Base-by-base conservation (phyloP, 164 flowering plant species). In the Chloranthus sessilifolius region DNA sequence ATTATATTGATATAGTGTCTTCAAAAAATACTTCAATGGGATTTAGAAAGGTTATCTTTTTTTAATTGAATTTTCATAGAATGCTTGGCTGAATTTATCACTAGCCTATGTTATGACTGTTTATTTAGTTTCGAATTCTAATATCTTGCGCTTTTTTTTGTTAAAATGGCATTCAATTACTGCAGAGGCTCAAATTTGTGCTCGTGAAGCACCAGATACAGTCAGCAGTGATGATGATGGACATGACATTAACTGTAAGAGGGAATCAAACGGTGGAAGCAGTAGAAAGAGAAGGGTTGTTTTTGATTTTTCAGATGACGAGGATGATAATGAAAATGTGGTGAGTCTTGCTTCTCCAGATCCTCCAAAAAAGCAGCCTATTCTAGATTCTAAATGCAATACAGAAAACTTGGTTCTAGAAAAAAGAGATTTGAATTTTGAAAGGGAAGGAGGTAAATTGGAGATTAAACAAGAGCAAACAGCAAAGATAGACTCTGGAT, bases 271-370 rank as follows among this genome's bases (percentile, higher is more conserved):
- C 58, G 81, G 79, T 43, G 75, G 76, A 63, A 67, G 73, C 46
- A 69, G 54, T 47, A 73, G 88, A 63, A 94, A 88, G 69, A 86
- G 97, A 69, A 81, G 71, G 69, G 88, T 86, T 31, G 74, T 88
- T 39, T 60, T 88, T 58, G 83, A 88, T 72, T 70, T 55, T 43
- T 92, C 99, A n/a, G 98, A 91, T 66, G 99, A 88, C 30, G 85
- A 82, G 46, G 83, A 86, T 62, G 78, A 74, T 55, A 43, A 23
- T 73, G 78, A 81, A 65, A 77, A 73, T 73, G 88, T 81, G 25
- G 74, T 84, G 50, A 82, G 55, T 71, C 69, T 88, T 55, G 85
- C 78, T 31, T 84, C 91, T 15, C 95, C 94, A 19, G 89, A 77
- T 59, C 71, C 64, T 50, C 82, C 88, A 35, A 78, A 74, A 52